Conservation (phyloP, 2,329 filamentous ascomycete species). For the Rutstroemia sydowiana region DNA sequence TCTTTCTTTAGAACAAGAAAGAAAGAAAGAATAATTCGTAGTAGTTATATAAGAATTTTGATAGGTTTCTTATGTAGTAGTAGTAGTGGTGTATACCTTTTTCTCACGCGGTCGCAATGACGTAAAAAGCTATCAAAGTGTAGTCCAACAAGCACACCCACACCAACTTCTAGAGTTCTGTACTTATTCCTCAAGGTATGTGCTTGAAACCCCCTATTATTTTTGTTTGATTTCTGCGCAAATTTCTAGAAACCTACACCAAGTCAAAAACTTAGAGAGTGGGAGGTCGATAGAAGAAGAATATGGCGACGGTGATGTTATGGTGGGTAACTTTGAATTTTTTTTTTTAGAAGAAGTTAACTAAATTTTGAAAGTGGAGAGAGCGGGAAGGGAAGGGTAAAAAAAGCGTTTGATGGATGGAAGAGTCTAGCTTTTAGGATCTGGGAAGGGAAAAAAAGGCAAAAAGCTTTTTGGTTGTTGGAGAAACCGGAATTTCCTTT, state of each 20-base stretch:
- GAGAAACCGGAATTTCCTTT: constrained; percentile 9
- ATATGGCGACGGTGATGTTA: too few relatives aligned
- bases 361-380: too few relatives aligned
- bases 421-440: neutral
- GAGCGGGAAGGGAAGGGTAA: too few relatives aligned
- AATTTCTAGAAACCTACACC: too few relatives aligned
- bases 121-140: constrained; percentile 1
- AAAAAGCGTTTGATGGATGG: too few relatives aligned
- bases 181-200: too few relatives aligned
- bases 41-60: too few relatives aligned
- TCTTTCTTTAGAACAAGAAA: neutral
- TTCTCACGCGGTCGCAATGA: constrained; percentile 7
- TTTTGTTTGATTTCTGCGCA: neutral
- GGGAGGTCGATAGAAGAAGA: too few relatives aligned
- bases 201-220: neutral
- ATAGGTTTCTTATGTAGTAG: too few relatives aligned
- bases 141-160: neutral
- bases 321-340: too few relatives aligned
- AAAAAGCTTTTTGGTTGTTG: constrained; percentile 3
- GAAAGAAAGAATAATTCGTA: neutral
- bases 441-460: neutral
- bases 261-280: too few relatives aligned
- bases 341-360: too few relatives aligned
- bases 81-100: neutral
- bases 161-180: neutral